Base-by-base conservation (phyloP, 169 alveolate species). In the Cryptosporidium sp. region DNA sequence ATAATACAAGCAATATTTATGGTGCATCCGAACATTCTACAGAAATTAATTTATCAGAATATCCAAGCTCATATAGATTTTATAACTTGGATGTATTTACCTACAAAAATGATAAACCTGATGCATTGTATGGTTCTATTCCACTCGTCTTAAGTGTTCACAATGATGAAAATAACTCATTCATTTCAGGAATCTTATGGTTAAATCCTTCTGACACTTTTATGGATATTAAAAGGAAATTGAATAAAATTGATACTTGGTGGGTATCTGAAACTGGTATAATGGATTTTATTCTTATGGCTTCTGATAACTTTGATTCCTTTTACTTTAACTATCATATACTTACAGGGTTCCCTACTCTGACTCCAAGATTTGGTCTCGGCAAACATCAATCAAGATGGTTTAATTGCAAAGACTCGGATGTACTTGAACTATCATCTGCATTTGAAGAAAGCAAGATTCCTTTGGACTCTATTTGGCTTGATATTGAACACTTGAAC, bases 301-400 rank as follows among this genome's bases (percentile, higher is more conserved):
- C 62, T 16, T 80, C 89, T 18, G 89, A 65, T 14, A 41, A 51
- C 84, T 86, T 48, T 29, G 84, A 43, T 70, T 69, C 52, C 48
- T 92, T 35, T 51, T 91, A 35, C 75, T 80, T 86, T 71, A 93
- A 93, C 58, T 70, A 91, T 21, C 85, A 92, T 10, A 73, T 86
- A 10, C 48, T 93, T 1, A 93, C 96, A n/a, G 98, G 99, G 0
- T 69, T 93, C 71, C 91, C 97, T 12, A 71, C 86, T 10, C 65
- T 97, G 91, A 96, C 97, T 5, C 96, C 96, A 2, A 73, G 91
- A 45, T 93, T 93, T 92, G 92, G 96, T 37, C 75, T 96, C 14
- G 98, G 98, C 4, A 95, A 95, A 91, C 97, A 97, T 70, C 97
- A 96, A 89, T 95, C 97, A 71, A 89, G 96, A 75, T 96, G 97